These are phyloP conservation scores for Penicillium italicum DNA, from an alignment of 2,329 filamentous ascomycete genomes.

Conservation along the genomic window DNA sequence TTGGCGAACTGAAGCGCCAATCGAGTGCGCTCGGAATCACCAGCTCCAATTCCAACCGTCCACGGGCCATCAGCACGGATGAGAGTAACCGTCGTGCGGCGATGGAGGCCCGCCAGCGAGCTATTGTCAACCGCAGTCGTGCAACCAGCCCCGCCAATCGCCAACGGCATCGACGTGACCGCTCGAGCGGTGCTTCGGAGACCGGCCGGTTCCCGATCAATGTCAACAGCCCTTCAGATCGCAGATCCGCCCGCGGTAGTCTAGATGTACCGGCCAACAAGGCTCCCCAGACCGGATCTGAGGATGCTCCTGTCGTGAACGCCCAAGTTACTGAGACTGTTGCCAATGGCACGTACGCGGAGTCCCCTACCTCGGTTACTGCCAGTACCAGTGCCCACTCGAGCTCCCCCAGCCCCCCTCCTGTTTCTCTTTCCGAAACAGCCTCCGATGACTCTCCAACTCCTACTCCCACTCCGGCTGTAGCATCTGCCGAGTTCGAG, in stretches of 20 bases:
- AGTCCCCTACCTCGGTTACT: conserved; percentile 26
- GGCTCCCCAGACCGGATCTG: conserved; percentile 40
- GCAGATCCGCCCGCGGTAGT: conserved; percentile 57
- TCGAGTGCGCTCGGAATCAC: conserved; percentile 46
- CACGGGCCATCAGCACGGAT: conserved; percentile 87
- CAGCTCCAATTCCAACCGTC: conserved; percentile 54
- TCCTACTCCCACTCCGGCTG: conserved; percentile 30
- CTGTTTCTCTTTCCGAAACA: conserved; percentile 27
- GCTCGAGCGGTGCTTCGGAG: conserved; percentile 64
- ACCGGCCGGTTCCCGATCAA: conserved; percentile 85
- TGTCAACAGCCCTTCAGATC: conserved; percentile 58
- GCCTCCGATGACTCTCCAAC: conserved; percentile 36
- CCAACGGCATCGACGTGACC: conserved; percentile 68
- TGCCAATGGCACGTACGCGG: conserved; percentile 44
- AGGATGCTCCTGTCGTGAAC: conserved; percentile 30
- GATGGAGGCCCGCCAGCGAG: conserved; percentile 88
- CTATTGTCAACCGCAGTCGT: conserved; percentile 67
- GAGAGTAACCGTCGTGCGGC: conserved; percentile 91
- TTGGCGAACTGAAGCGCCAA: conserved; percentile 85
- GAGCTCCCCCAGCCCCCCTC: conserved; percentile 29
- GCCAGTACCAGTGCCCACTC: conserved; percentile 26
- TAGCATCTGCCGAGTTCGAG: conserved; percentile 42
- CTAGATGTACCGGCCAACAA: conserved; percentile 74
- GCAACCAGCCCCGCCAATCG: conserved; percentile 63
- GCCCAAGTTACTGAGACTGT: conserved; percentile 28